Evolutionary conservation across 768 basidiomycete species (phyloP), one percentile per base, ranked within the genome.

Genomic region (Phanerochaete sordida): DNA sequence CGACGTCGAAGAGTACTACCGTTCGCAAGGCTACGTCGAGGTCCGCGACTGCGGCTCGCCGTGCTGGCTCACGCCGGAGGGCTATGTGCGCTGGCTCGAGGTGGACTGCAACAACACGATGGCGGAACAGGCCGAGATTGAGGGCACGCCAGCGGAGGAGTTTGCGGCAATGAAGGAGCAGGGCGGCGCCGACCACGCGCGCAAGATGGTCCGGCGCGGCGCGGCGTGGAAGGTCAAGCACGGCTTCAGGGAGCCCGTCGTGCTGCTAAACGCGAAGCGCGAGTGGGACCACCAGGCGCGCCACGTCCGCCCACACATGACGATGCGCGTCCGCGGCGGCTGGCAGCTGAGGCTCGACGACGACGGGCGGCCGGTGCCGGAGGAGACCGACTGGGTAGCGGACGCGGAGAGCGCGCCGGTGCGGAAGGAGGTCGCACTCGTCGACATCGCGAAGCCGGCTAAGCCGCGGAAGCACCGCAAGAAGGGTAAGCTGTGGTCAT

Each of bases 381-480:
- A 59, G 7, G 51, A 48, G 13, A 53, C 56, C 11, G 62, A 60
- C 31, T 53, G 55, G 58, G 54, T 52, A 5, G 55, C 37, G 56
- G 51, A 37, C 46, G 51, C 39, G 64, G 46, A 62, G 58, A 60
- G 62, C 47, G 45, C 65, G 65, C 49, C 52, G 55, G 60, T 52
- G 28, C n/a, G 16, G 61, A 31, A 35, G 30, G 69, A 71, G 63
- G 69, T 71, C 21, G 61, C 57, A 21, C 63, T 73, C 23, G 62
- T 56, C 23, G 60, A 63, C 26, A 62, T 73, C 35, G 53, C 66
- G 55, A 69, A 68, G 62, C 68, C 70, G 19, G 66, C 60, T 19
- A 83, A 78, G 70, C 65, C 73, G 46, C 75, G 76, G 53, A 82
- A 78, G 70, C 66, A 73, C 33, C 75, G 75, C 48, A 78, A 78